These are phyloP conservation scores for Penicillium occitanis DNA, from an alignment of 2,329 filamentous ascomycete species.

Conservation along the genomic window DNA sequence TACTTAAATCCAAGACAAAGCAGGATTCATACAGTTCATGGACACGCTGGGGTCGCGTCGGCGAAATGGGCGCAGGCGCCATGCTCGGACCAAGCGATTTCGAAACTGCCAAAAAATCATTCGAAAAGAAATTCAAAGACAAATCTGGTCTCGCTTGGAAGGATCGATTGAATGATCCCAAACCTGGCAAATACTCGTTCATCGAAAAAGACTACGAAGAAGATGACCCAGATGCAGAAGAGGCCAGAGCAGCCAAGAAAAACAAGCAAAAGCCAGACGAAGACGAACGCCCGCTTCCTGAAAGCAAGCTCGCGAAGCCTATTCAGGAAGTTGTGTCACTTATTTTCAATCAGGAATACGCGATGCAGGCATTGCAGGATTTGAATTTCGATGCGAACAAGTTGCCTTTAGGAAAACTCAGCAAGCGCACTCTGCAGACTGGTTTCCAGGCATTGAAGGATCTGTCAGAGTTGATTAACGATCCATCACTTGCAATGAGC, in stretches of 20 bases:
- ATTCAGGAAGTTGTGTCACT: constrained; percentile 71
- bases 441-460: constrained; percentile 78
- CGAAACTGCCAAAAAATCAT: constrained; percentile 43
- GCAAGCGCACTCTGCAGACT: constrained; percentile 70
- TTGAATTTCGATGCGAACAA: constrained; percentile 59
- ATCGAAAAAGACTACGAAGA: constrained; percentile 75
- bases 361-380: constrained; percentile 55
- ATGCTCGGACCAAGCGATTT: constrained; percentile 42
- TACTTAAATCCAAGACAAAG: constrained; percentile 47
- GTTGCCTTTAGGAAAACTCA: constrained; percentile 79
- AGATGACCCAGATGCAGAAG: constrained; percentile 50
- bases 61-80: constrained; percentile 51
- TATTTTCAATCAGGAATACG: constrained; percentile 78
- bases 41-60: constrained; percentile 80
- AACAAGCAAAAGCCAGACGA: constrained; percentile 36
- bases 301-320: constrained; percentile 59
- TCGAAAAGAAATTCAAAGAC: constrained; percentile 58
- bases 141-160: constrained; percentile 56
- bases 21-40: constrained; percentile 52
- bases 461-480: constrained; percentile 65
- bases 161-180: constrained; percentile 50
- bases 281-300: constrained; percentile 41
- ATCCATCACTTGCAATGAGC: constrained; percentile 49
- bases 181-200: constrained; percentile 68
- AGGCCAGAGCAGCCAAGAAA: constrained; percentile 50